Conservation (phyloP, 371 early-diverging fungal genomes). For the Fennellomyces sp. region DNA sequence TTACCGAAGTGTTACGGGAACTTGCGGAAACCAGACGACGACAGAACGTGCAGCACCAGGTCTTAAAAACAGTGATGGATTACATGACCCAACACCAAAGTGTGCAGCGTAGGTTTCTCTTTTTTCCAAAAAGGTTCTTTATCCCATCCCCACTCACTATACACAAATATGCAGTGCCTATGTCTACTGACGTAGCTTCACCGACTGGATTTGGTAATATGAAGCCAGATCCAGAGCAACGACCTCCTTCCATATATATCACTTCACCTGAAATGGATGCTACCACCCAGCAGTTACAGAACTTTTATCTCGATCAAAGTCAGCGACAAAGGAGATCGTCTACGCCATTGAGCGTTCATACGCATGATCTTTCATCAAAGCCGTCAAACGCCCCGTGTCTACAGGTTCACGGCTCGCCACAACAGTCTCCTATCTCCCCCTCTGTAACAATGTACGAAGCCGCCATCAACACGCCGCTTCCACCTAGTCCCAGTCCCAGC, state of each 20-base stretch:
- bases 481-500: conserved; percentile 23
- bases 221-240: conserved; percentile 21
- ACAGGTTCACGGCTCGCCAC: not conserved
- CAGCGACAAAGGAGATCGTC: not conserved
- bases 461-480: conserved; percentile 11
- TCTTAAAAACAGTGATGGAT: conserved; percentile 56
- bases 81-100: conserved; percentile 43
- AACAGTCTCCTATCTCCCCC: conserved; percentile 4
- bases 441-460: not conserved
- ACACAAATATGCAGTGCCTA: conserved; percentile 1
- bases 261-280: conserved; percentile 19
- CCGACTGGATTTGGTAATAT: conserved; percentile 8
- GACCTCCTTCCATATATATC: conserved; percentile 23
- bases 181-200: not conserved
- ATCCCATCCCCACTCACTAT: not conserved
- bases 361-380: conserved; percentile 9
- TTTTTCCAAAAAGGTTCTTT: not conserved
- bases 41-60: conserved; percentile 55
- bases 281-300: conserved; percentile 5
- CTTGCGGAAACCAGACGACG: conserved; percentile 63
- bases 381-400: not conserved
- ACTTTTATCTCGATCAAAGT: conserved; percentile 2
- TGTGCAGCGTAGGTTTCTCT: conserved; percentile 29
- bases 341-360: conserved; percentile 10
- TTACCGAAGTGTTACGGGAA: conserved; percentile 67